phyloP scores from a whole-genome alignment of 345 rosid genomes.

The Eucalyptus camaldulensis region DNA sequence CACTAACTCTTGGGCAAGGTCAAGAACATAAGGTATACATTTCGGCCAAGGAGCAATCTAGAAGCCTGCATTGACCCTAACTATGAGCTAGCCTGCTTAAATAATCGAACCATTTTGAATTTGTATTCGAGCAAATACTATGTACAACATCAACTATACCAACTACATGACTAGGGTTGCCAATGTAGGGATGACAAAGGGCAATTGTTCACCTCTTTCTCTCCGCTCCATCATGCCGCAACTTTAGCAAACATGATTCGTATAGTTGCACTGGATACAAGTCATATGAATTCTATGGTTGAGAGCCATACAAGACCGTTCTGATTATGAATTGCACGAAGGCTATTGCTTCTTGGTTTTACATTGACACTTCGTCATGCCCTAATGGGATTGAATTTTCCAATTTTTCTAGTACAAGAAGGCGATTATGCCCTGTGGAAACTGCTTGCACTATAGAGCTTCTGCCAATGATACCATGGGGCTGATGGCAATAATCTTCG shows the following conservation, averaged over 20 bases:
- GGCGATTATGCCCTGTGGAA: accelerated
- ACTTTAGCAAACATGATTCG: accelerated
- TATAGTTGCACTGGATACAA: background rate
- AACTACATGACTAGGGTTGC: background rate
- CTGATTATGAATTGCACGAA: accelerated
- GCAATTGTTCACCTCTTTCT: background rate
- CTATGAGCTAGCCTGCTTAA: background rate
- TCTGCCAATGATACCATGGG: background rate
- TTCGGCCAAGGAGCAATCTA: accelerated
- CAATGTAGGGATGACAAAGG: too few species aligned
- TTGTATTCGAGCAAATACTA: too few species aligned
- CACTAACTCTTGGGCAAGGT: accelerated
- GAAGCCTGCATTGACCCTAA: background rate
- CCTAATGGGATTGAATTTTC: background rate
- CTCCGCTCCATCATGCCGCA: accelerated
- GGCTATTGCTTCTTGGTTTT: background rate
- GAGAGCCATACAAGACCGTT: accelerated
- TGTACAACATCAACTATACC: background rate
- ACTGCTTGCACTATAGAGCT: background rate
- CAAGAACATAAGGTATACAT: background rate
- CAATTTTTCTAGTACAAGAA: background rate
- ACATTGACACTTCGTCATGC: background rate
- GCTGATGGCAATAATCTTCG: background rate
- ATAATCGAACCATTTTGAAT: too few species aligned
- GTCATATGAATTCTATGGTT: background rate